Conservation (phyloP, 108 stramenopile genomes). For the Cyclotella sp. region DNA sequence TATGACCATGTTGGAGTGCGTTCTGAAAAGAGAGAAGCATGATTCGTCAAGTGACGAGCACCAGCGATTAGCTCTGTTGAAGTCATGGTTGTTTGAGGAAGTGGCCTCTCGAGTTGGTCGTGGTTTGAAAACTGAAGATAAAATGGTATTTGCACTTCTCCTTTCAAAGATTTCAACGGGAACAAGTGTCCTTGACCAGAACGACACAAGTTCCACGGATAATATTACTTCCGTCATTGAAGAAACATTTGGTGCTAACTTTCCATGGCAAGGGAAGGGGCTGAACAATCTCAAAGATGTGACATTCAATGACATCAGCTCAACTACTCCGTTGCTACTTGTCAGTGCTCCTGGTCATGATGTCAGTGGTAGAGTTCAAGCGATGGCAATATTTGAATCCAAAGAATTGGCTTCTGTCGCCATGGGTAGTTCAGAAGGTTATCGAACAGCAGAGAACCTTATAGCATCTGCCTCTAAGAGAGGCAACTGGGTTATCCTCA, state of each 20-base stretch:
- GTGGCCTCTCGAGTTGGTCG: slow-evolving; percentile 88
- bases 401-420: slow-evolving; percentile 89
- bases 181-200: slow-evolving; percentile 11
- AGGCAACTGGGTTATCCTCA: slow-evolving; percentile 98
- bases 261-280: slow-evolving; percentile 94
- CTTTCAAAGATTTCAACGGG: slow-evolving; percentile 85
- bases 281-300: slow-evolving; percentile 81
- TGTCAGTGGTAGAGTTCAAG: slow-evolving; percentile 94
- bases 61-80: slow-evolving; percentile 68
- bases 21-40: slow-evolving; percentile 51
- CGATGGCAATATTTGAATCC: slow-evolving; percentile 78
- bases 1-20: slow-evolving; percentile 82
- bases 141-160: slow-evolving; percentile 91
- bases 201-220: slow-evolving; percentile 42
- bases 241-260: slow-evolving; percentile 65
- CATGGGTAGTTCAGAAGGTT: slow-evolving; percentile 96
- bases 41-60: slow-evolving; percentile 38
- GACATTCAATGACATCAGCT: slow-evolving; percentile 74
- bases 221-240: slow-evolving; percentile 63
- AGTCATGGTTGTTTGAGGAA: slow-evolving; percentile 75
- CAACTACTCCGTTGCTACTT: slow-evolving; percentile 84
- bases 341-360: slow-evolving; percentile 96
- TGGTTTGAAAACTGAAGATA: slow-evolving; percentile 90
- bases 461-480: slow-evolving; percentile 77
- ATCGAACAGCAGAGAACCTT: slow-evolving; percentile 82